Evolutionary conservation across 2,329 filamentous ascomycete species (phyloP).

Genomic region (Chaetomium olivaceum): DNA sequence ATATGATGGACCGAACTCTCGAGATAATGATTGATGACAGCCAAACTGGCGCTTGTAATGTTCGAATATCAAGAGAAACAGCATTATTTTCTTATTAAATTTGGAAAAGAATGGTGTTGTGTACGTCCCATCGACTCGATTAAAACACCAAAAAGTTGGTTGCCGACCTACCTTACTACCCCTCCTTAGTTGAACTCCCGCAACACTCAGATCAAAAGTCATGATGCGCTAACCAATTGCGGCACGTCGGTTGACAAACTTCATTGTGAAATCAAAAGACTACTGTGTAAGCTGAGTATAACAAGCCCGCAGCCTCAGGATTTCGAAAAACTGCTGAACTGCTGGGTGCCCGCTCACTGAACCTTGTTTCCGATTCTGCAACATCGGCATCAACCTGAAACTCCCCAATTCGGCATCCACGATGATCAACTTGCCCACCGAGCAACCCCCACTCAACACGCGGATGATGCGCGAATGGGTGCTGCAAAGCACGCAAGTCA

Average conservation of each 20-base stretch:
- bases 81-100: too few species aligned
- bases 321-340: background rate
- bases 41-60: too few species aligned
- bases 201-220: conserved; percentile 36
- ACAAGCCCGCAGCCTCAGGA: background rate
- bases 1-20: too few species aligned
- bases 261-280: background rate
- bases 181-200: too few species aligned
- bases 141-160: too few species aligned
- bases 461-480: background rate
- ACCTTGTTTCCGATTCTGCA: too few species aligned
- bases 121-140: too few species aligned
- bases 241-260: conserved; percentile 25
- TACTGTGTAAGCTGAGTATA: background rate
- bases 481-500: background rate
- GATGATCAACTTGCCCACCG: background rate
- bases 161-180: too few species aligned
- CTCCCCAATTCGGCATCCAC: background rate
- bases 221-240: conserved; percentile 35
- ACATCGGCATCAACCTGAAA: background rate
- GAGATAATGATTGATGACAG: too few species aligned
- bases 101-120: too few species aligned
- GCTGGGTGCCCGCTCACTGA: too few species aligned
- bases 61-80: too few species aligned
- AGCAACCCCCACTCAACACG: background rate